Evolutionary conservation across 1,284 basidiomycete species (phyloP).

Genomic region (Boletellus deceptivus): DNA sequence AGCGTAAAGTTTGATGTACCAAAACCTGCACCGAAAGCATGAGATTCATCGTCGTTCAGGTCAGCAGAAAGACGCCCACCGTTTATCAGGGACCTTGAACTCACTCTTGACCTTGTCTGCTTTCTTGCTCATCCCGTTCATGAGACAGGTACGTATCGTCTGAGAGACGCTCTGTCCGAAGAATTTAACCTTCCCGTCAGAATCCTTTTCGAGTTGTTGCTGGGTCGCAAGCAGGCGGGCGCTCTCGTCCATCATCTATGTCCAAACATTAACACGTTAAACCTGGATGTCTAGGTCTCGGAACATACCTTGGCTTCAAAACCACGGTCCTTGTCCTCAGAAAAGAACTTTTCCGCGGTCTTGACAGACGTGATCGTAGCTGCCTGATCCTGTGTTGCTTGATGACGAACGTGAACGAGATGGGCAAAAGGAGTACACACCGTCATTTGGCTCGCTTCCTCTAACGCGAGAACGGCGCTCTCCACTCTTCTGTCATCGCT

Average conservation of each 20-base stretch:
- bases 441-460: slow-evolving; percentile 68
- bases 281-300: background rate
- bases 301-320: slow-evolving; percentile 85
- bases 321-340: slow-evolving; percentile 85
- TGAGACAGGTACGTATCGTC: slow-evolving; percentile 73
- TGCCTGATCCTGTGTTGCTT: slow-evolving; percentile 55
- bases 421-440: slow-evolving; percentile 38
- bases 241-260: slow-evolving; percentile 90
- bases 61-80: slow-evolving; percentile 42
- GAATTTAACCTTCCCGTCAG: slow-evolving; percentile 72
- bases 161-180: slow-evolving; percentile 82
- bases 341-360: slow-evolving; percentile 88
- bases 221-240: slow-evolving; percentile 76
- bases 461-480: slow-evolving; percentile 81
- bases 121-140: slow-evolving; percentile 77
- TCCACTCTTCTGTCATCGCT: slow-evolving; percentile 95
- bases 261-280: background rate
- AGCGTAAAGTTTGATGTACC: slow-evolving; percentile 87
- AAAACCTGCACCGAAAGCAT: slow-evolving; percentile 61
- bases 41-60: background rate
- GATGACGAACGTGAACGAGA: slow-evolving; percentile 5
- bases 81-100: slow-evolving; percentile 89
- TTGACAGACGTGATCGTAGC: slow-evolving; percentile 74
- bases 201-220: slow-evolving; percentile 84
- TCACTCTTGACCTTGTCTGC: slow-evolving; percentile 85